A percentile compares a stretch with the other conserved stretches of the same genome.
Evolutionary conservation across 2,329 filamentous ascomycete genomes (phyloP).

Genomic region (Apiospora saccharicola): DNA sequence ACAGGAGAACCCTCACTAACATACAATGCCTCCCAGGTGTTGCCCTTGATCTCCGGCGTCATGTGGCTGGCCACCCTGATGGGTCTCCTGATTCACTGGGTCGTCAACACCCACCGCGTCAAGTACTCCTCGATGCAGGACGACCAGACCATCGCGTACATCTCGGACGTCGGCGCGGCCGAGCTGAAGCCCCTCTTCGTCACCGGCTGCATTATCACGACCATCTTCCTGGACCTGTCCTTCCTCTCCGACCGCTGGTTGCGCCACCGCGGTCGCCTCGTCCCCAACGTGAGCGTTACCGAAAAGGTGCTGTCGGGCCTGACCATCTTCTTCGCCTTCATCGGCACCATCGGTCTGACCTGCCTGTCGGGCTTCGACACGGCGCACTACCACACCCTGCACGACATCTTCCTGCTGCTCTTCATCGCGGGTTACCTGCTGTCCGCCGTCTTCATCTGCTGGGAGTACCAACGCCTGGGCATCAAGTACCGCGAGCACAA

Average conservation of each 20-base stretch:
- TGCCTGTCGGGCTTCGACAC: conserved; percentile 89
- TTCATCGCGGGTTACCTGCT: conserved; percentile 90
- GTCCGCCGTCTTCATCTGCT: conserved; percentile 87
- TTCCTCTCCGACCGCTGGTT: conserved; percentile 87
- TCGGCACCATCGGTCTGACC: conserved; percentile 82
- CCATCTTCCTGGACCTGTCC: conserved; percentile 80
- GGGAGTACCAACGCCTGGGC: conserved; percentile 87
- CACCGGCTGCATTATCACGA: conserved; percentile 72
- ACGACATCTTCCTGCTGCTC: conserved; percentile 78
- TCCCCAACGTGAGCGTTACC: conserved; percentile 69
- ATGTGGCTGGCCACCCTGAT: conserved; percentile 74
- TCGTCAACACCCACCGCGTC: conserved; percentile 58
- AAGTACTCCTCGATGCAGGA: conserved; percentile 67
- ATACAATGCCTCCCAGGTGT: conserved; percentile 51
- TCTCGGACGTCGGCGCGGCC: conserved; percentile 69
- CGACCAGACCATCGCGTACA: conserved; percentile 72
- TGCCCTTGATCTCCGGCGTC: conserved; percentile 73
- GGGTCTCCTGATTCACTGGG: conserved; percentile 75
- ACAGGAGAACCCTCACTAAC: background rate
- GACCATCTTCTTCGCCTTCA: conserved; percentile 72
- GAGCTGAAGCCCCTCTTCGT: conserved; percentile 81
- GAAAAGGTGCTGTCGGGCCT: conserved; percentile 70
- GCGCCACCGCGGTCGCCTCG: conserved; percentile 80
- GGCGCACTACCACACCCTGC: conserved; percentile 67
- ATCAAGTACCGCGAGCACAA: conserved; percentile 77